phyloP scores from a whole-genome alignment of 2,329 filamentous ascomycete genomes.

The Trichoderma breve region DNA sequence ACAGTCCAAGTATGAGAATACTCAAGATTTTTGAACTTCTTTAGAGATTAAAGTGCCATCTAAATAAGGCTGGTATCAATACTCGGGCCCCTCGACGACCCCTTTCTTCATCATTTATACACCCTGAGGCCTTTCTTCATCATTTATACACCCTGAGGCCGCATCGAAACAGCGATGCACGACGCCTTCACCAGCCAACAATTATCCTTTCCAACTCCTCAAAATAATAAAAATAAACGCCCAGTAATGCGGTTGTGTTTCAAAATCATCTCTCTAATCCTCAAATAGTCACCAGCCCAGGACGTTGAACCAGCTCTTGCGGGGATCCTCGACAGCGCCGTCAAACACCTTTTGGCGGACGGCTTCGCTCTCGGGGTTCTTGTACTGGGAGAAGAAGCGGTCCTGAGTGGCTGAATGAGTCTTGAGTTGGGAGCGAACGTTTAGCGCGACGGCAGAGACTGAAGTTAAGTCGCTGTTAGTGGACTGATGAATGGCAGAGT shows the following conservation, averaged over 20 bases:
- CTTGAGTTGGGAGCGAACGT: neutral
- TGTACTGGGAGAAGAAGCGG: neutral
- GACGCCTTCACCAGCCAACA: neutral
- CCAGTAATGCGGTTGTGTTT: neutral
- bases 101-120: neutral
- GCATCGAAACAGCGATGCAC: neutral
- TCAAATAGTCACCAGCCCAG: neutral
- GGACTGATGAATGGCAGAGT: neutral
- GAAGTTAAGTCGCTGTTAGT: neutral
- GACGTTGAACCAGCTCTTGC: neutral
- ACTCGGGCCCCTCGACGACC: neutral
- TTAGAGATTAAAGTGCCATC: neutral
- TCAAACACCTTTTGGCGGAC: neutral
- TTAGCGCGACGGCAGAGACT: neutral
- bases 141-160: neutral
- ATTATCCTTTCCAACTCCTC: neutral
- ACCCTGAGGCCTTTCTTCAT: neutral
- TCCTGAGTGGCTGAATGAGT: neutral
- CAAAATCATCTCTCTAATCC: neutral
- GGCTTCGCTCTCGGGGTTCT: neutral
- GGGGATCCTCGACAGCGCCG: neutral
- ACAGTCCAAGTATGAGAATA: neutral
- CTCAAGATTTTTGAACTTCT: neutral
- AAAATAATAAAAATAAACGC: neutral
- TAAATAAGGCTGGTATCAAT: neutral